Base-by-base conservation (phyloP, 2,329 filamentous ascomycete species). In the Dactylellina drechsleri region DNA sequence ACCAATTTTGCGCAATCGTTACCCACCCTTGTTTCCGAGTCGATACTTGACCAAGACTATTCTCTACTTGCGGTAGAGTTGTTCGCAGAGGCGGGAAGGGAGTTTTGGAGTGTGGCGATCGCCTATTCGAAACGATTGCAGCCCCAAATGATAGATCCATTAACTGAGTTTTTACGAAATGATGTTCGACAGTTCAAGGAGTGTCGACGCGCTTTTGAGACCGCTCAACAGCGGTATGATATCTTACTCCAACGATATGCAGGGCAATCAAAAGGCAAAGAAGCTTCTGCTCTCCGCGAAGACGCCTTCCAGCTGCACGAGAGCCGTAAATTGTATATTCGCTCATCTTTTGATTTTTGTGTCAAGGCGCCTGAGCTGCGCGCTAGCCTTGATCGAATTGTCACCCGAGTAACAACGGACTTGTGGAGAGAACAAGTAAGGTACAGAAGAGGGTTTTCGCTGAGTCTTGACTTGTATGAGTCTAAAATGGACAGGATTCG, bases 271-370 rank as follows among this genome's bases (percentile, higher is more conserved):
- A 98, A 97, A 84, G 90, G 92, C 4, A 99, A 98, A 83, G 95
- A 99, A 82, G 88, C 94, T 0, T 97, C 93, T 0, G 88, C 93
- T 0, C 85, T 99, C 66, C 87, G 95, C 74, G 95, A 99, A 82
- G 95, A 99, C 82, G 95, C 95, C 0, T 99, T 99, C 80, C 90
- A 95, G 81, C 88, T 98, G 43, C 95, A 97, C 81, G 95, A 98
- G 84, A 91, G 92, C 23, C 88, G 94, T 71, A 96, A 95, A 80
- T 88, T 89, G 36, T 99, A 99, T 81, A 85, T 98, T 50, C 94
- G 93, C 81, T 91, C 93, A 0, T 93, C 92, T 13, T 89, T 99
- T 87, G 95, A 99, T 82, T 98, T 93, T 81, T 96, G 92, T 79
- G 88, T 95, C 77, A 87, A 92, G 78, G 92, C 92, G 0, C 93